A percentile compares a stretch with the other conserved stretches of the same genome.
Evolutionary conservation across 768 basidiomycete genomes (phyloP).

Genomic region (Boletus barrowsii): DNA sequence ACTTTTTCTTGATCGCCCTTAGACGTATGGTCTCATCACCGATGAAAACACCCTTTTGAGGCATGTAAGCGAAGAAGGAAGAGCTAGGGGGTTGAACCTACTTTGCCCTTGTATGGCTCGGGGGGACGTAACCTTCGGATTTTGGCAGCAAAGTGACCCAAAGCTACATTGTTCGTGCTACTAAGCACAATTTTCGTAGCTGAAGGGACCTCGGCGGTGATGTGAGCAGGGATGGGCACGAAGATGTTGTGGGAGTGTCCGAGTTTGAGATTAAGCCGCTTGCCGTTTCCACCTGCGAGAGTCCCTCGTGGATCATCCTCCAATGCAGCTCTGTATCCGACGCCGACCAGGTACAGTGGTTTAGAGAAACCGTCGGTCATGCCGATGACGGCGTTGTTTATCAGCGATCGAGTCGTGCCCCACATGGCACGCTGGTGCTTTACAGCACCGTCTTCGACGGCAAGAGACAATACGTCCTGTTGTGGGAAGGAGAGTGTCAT

Average conservation of each 20-base stretch:
- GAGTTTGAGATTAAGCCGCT: conserved; percentile 84
- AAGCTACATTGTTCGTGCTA: conserved; percentile 83
- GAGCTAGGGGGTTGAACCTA: conserved; percentile 36
- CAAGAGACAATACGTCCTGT: conserved; percentile 33
- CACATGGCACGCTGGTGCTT: conserved; percentile 87
- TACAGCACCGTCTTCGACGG: conserved; percentile 56
- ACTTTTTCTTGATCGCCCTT: conserved; percentile 95
- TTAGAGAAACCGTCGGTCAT: conserved; percentile 86
- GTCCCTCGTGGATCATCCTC: conserved; percentile 75
- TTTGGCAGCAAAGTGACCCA: conserved; percentile 87
- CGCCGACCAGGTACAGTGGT: conserved; percentile 87
- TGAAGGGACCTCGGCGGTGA: conserved; percentile 74
- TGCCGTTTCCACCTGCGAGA: conserved; percentile 53
- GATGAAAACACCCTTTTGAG: conserved; percentile 80
- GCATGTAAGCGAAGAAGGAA: conserved; percentile 1
- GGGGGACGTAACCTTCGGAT: conserved; percentile 83
- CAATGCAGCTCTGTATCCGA: conserved; percentile 86
- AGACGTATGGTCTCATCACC: conserved; percentile 91
- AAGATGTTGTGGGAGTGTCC: conserved; percentile 88
- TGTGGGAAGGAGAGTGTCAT: conserved; percentile 39
- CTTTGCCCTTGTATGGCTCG: conserved; percentile 98
- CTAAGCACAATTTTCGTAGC: conserved; percentile 81
- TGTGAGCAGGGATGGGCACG: conserved; percentile 77
- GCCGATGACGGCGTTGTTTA: conserved; percentile 85
- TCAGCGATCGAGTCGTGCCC: conserved; percentile 91